phyloP scores from a whole-genome alignment of 805 yeast genomes.

The Candida maltosa region DNA sequence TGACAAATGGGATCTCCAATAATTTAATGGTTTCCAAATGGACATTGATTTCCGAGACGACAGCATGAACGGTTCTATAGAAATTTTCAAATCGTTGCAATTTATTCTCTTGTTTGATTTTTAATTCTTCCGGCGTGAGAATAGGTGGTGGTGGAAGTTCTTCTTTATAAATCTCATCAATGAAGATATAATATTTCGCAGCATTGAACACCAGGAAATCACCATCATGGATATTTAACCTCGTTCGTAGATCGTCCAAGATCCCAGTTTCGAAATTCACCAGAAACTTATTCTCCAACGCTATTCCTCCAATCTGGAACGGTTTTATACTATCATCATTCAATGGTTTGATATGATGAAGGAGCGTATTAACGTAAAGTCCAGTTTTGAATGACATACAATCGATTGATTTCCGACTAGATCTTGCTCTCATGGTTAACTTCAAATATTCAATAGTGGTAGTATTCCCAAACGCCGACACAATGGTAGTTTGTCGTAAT shows the following conservation, averaged over 20 bases:
- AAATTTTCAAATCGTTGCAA: conserved; percentile 8
- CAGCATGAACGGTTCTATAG: conserved; percentile 18
- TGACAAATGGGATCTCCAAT: conserved; percentile 28
- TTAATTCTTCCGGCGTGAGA: conserved; percentile 1
- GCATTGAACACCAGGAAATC: conserved; percentile 8
- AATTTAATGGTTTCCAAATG: conserved; percentile 24
- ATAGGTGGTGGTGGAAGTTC: conserved; percentile 3
- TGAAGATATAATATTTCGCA: conserved; percentile 3
- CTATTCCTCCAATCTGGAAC: conserved; percentile 3
- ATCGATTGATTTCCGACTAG: conserved; percentile 13
- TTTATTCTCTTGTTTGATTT: background rate
- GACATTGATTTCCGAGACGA: conserved; percentile 22
- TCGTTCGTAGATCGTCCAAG: conserved; percentile 4
- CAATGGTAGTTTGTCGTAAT: conserved; percentile 11
- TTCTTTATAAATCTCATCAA: conserved; percentile 3
- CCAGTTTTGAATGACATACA: conserved; percentile 16
- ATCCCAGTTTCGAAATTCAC: conserved; percentile 3
- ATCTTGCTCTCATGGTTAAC: conserved; percentile 17
- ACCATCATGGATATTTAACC: conserved; percentile 8
- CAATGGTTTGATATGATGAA: conserved; percentile 2
- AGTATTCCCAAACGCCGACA: conserved; percentile 6
- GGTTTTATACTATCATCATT: conserved; percentile 3
- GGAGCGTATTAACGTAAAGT: conserved; percentile 9
- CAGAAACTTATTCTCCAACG: conserved; percentile 5
- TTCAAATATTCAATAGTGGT: conserved; percentile 17